Percentiles rank a stretch among this genome's conserved stretches.
Evolutionary conservation across 768 basidiomycete species (phyloP).

Genomic region (Gyrodon lividus): DNA sequence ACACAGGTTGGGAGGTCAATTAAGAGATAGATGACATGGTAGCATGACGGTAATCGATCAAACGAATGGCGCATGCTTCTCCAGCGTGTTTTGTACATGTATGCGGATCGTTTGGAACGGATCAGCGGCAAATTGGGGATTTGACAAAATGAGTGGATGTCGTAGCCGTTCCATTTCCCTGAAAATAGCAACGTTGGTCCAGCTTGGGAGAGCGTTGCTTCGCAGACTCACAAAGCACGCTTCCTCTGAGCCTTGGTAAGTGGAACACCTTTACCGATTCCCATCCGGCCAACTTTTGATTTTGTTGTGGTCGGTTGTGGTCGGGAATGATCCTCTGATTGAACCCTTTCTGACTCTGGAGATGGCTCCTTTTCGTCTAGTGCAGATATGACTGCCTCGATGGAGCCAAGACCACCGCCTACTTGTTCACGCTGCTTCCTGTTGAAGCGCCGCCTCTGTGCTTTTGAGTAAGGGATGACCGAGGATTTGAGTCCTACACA

Average conservation of each 20-base stretch:
- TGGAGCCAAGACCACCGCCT: slow-evolving; percentile 48
- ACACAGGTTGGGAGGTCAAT: background rate
- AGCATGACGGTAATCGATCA: background rate
- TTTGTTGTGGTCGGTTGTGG: slow-evolving; percentile 14
- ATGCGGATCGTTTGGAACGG: slow-evolving; percentile 79
- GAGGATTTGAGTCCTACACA: slow-evolving; percentile 48
- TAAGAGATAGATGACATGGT: background rate
- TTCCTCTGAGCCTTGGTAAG: slow-evolving; percentile 66
- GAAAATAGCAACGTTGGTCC: slow-evolving; percentile 2
- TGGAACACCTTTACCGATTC: slow-evolving; percentile 58
- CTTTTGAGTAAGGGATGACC: slow-evolving; percentile 63
- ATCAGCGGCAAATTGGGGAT: slow-evolving; percentile 60
- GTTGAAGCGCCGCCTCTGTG: slow-evolving; percentile 67
- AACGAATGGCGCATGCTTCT: slow-evolving; percentile 43
- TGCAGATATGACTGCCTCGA: slow-evolving; percentile 53
- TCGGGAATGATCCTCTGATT: slow-evolving; percentile 17
- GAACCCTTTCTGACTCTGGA: slow-evolving; percentile 16
- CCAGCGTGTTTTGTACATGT: slow-evolving; percentile 75
- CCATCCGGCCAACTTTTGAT: slow-evolving; percentile 55
- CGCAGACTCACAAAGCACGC: slow-evolving; percentile 58
- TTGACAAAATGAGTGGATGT: slow-evolving; percentile 67
- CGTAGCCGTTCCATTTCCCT: slow-evolving; percentile 69
- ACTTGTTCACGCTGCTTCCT: slow-evolving; percentile 65
- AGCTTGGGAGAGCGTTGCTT: background rate
- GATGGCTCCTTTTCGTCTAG: slow-evolving; percentile 41